Base-by-base conservation (phyloP, 2,329 filamentous ascomycete genomes). In the Neopestalotiopsis rosae region DNA sequence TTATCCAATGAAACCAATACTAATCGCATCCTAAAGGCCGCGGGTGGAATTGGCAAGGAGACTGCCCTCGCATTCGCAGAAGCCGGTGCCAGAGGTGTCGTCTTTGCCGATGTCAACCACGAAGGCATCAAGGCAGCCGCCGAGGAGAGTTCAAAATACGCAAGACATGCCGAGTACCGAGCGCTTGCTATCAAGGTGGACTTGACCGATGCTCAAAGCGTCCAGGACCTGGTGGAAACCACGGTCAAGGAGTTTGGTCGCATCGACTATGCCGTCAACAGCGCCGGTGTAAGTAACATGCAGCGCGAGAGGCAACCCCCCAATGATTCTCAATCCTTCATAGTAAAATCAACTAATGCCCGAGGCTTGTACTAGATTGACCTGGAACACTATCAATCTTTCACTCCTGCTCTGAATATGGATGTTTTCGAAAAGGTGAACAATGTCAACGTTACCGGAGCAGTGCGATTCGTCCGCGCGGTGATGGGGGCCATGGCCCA, bases 261-360 rank as follows among this genome's bases (percentile, higher is more conserved):
- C 4, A 45, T 65, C n/a, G 62, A 65, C 38, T 52, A 65, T 24
- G 14, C 14, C 34, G 62, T 65, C 38, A 65, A 65, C 20, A 49
- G 62, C 28, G 62, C 45, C 3, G 62, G 62, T 2, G 62, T 65
- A 65, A 65, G 40, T 28, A 24, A 24, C 24, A 24, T 24, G 24
- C 24, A 24, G 24, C 24, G 24, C 24, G 24, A 24, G 24, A 24
- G 24, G 2, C 24, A 28, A 28, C 24, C 24, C 34, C 28, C 17
- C 17, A 30, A 14, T 32, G 10, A 4, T 14, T 10, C 10, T 3
- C 32, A 6, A 3, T 7, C 38, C 59, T 61, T 2, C 9, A 52
- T 3, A 6, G 14, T 17, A 5, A 38, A 34, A n/a, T 14, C 17
- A 40, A 52, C 45, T 7, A n/a, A 14, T 40, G 4, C 1, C n/a